Percentiles rank a stretch among this genome's conserved stretches.
phyloP scores from a whole-genome alignment of 2,329 filamentous ascomycete genomes.

The Aureobasidium musti region DNA sequence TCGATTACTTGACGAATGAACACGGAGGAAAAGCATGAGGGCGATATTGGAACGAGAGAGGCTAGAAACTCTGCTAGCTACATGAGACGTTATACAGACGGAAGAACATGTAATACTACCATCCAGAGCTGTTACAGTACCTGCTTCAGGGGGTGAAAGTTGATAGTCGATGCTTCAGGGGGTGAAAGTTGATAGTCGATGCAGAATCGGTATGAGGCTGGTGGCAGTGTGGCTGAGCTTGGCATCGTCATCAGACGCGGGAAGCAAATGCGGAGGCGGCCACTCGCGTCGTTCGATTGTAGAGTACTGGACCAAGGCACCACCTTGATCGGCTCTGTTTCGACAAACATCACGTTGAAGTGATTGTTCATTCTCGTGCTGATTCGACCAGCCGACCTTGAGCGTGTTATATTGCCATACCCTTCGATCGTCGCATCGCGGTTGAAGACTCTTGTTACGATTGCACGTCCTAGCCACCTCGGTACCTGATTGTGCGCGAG shows the following conservation, averaged over 20 bases:
- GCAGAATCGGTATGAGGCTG: neutral
- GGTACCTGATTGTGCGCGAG: neutral
- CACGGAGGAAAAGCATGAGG: slow-evolving; percentile 19
- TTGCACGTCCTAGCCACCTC: slow-evolving; percentile 9
- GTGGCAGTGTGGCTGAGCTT: slow-evolving; percentile 19
- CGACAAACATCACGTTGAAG: neutral
- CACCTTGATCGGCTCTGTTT: slow-evolving; percentile 19
- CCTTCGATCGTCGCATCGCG: neutral
- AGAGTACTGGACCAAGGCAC: neutral
- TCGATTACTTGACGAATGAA: slow-evolving; percentile 17
- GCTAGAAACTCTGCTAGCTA: slow-evolving; percentile 20
- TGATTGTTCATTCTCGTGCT: neutral
- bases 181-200: neutral
- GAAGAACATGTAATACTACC: slow-evolving; percentile 26
- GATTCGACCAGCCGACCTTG: no score
- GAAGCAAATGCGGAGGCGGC: slow-evolving; percentile 23
- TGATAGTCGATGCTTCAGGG: neutral
- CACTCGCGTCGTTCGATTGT: slow-evolving; percentile 11
- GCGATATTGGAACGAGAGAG: slow-evolving; percentile 18
- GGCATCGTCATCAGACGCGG: slow-evolving; percentile 24
- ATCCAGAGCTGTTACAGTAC: neutral
- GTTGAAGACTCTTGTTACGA: neutral
- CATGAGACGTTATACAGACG: slow-evolving; percentile 26
- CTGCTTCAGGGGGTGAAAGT: neutral
- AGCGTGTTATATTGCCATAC: neutral